phyloP scores from a whole-genome alignment of 106 monocot species.

The Alisma plantagoaquatica region DNA sequence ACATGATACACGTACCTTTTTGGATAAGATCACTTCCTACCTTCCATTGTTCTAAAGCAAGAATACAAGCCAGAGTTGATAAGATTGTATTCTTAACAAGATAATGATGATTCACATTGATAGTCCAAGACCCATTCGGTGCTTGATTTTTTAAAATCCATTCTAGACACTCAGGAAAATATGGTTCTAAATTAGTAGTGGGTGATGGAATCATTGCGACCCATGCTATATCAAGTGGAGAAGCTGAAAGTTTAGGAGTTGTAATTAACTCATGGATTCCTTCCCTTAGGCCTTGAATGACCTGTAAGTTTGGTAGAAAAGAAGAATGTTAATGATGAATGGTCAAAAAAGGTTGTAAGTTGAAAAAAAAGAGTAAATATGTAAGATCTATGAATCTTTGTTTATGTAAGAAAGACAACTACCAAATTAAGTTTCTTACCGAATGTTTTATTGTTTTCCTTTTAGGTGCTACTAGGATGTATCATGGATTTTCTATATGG shows the following conservation, averaged over 20 bases:
- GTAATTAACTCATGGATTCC: slow-evolving; percentile 38
- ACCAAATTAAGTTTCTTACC: too few species aligned
- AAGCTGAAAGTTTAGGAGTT: slow-evolving; percentile 33
- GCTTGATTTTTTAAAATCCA: slow-evolving; percentile 84
- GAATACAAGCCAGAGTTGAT: slow-evolving; percentile 75
- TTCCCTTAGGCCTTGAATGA: slow-evolving; percentile 14
- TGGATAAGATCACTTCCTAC: slow-evolving; percentile 52
- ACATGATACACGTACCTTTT: slow-evolving; percentile 54
- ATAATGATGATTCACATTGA: slow-evolving; percentile 14
- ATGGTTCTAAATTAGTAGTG: slow-evolving; percentile 33
- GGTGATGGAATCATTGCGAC: slow-evolving; percentile 82
- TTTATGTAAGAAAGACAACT: too few species aligned
- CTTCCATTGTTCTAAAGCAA: slow-evolving; percentile 73
- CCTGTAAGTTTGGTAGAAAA: too few species aligned
- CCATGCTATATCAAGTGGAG: slow-evolving; percentile 88
- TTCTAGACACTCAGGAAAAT: slow-evolving; percentile 69
- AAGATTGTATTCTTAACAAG: slow-evolving; percentile 47
- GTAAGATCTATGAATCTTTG: too few species aligned
- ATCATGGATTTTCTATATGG: too few species aligned
- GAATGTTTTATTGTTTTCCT: too few species aligned
- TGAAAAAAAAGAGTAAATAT: too few species aligned
- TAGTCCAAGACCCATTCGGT: slow-evolving; percentile 70
- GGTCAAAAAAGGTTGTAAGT: too few species aligned
- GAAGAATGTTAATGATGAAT: too few species aligned
- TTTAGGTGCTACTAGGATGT: too few species aligned